Evolutionary conservation across 352 stramenopile species (phyloP).

Genomic region (Phytopythium cucurbitacearum): DNA sequence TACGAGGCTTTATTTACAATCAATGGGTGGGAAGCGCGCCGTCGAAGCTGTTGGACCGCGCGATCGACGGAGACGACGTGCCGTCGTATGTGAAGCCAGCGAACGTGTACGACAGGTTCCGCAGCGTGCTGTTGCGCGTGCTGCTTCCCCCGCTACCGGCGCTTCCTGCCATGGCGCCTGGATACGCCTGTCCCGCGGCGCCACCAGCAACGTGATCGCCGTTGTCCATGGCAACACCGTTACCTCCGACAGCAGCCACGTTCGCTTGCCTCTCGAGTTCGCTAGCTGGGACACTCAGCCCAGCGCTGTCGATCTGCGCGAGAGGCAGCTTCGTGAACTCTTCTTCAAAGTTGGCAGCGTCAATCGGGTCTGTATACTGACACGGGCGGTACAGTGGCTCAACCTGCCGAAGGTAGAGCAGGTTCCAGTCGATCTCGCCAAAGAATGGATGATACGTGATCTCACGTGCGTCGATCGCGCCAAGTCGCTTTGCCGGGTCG

Average conservation of each 20-base stretch:
- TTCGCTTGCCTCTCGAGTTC: slow-evolving; percentile 28
- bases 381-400: slow-evolving; percentile 78
- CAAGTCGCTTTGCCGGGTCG: slow-evolving; percentile 90
- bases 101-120: slow-evolving; percentile 85
- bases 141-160: slow-evolving; percentile 31
- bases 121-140: slow-evolving; percentile 53
- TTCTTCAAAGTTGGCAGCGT: slow-evolving; percentile 83
- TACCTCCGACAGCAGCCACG: neutral
- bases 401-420: slow-evolving; percentile 71
- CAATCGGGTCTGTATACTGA: slow-evolving; percentile 79
- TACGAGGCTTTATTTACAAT: too few species aligned
- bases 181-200: too few species aligned
- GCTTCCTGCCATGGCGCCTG: slow-evolving; percentile 12
- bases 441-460: slow-evolving; percentile 86
- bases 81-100: slow-evolving; percentile 82
- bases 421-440: slow-evolving; percentile 75
- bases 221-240: slow-evolving; percentile 11
- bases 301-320: slow-evolving; percentile 59
- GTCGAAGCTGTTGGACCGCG: slow-evolving; percentile 30
- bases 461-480: slow-evolving; percentile 70
- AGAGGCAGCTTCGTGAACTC: slow-evolving; percentile 80
- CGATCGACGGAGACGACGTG: slow-evolving; percentile 36
- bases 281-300: slow-evolving; percentile 48
- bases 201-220: slow-evolving; percentile 4
- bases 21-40: neutral